Evolutionary conservation across 805 yeast genomes (phyloP).

Genomic region (Saccharomyces eubayanus): DNA sequence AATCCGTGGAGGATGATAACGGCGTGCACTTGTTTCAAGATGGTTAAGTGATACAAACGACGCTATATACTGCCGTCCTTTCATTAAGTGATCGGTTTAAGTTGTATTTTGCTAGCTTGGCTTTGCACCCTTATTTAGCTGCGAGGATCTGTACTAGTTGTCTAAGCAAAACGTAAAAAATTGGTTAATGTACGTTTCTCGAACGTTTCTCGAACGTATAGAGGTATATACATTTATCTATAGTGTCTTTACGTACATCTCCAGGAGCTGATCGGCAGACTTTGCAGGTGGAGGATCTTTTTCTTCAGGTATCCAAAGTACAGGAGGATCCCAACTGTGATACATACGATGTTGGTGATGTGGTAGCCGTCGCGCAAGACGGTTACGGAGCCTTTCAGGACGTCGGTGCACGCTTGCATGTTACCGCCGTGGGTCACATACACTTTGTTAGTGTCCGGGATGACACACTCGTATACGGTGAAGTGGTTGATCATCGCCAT

Average conservation of each 20-base stretch:
- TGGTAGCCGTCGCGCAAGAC: constrained; percentile 74
- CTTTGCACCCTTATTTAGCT: too few relatives aligned
- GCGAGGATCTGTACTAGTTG: too few relatives aligned
- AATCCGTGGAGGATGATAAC: not conserved
- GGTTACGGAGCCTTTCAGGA: constrained; percentile 45
- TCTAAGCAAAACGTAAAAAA: not conserved
- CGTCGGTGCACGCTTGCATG: constrained; percentile 11
- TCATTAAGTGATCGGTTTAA: too few relatives aligned
- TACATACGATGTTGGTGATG: constrained; percentile 65
- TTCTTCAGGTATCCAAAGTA: constrained; percentile 58
- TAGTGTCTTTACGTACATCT: constrained; percentile 29
- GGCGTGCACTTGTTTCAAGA: too few relatives aligned
- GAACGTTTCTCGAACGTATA: not conserved
- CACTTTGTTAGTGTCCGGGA: constrained; percentile 12
- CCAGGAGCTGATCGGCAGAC: constrained; percentile 71
- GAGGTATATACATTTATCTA: not conserved
- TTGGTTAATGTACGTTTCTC: too few relatives aligned
- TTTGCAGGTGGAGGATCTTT: constrained; percentile 58
- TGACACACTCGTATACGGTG: constrained; percentile 55
- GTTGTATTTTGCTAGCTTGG: too few relatives aligned
- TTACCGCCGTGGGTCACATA: constrained; percentile 9
- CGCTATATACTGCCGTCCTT: too few relatives aligned
- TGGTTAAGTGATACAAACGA: not conserved
- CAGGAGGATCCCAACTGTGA: constrained; percentile 53
- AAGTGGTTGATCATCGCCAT: constrained; percentile 72